Base-by-base conservation (phyloP, 2,329 filamentous ascomycete genomes). In the Colletotrichum sp. region DNA sequence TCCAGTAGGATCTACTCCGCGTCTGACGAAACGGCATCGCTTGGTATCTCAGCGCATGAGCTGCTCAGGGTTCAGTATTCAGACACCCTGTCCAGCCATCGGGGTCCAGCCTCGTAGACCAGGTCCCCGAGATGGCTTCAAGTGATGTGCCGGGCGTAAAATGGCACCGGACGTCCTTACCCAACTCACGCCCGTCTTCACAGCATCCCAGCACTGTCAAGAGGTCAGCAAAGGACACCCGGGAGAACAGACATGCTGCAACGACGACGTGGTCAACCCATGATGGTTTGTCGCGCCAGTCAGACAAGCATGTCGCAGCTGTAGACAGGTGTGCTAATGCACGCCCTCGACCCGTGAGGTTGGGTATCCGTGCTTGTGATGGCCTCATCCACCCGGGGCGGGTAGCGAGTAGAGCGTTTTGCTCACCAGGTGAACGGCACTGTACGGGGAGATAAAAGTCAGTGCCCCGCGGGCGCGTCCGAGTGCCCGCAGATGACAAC, bases 401-500 rank as follows among this genome's bases (percentile, higher is more conserved):
- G 33, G 34, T 36, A 59, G 63, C 63, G 18, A 38, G 18, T 47
- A n/a, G 38, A 47, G 34, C 33, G 24, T 27, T 6, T 54, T 31
- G 63, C 63, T 51, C 24, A 3, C 24, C 36, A 29, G 21, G 5
- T 51, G 36, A 36, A 27, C n/a, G 24, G 51, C n/a, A 57, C 51
- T 43, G 24, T 43, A 51, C 16, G 47, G 47, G 13, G 64, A 38
- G 51, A 64, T 29, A 13, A 21, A 21, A 51, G 66, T 72, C 71
- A 66, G 67, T 70, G 67, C 67, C 21, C 18, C 38, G 33, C 29
- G 18, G 29, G 24, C 33, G 24, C 27, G 54, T 43, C 71, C 67
- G 54, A 61, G 71, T 61, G 66, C 38, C 54, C 27, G 61, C 61
- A 70, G 29, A 57, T 70, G 67, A 70, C 61, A 70, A 70, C 61